phyloP scores from a whole-genome alignment of 73 alveolate species.

The Tetrahymena thermophila region DNA sequence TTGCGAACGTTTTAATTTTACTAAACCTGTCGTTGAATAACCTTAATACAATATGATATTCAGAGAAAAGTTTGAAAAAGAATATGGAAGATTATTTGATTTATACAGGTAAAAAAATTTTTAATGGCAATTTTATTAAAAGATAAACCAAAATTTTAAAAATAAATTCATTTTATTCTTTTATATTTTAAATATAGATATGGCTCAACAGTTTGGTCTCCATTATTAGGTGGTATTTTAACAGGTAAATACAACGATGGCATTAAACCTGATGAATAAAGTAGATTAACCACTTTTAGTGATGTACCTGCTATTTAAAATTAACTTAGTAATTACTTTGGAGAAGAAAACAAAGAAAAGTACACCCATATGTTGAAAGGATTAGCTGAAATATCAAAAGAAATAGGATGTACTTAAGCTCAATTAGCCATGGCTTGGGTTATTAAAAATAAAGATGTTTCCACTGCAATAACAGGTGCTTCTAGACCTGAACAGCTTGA shows the following conservation, averaged over 20 bases:
- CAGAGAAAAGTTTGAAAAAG: conserved; percentile 86
- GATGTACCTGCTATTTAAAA: not conserved
- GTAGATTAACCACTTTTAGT: not conserved
- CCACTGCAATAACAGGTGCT: conserved; percentile 86
- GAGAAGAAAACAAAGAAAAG: not conserved
- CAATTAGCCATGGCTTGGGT: conserved; percentile 92
- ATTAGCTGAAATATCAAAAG: conserved; percentile 55
- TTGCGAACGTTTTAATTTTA: conserved; percentile 62
- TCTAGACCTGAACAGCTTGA: conserved; percentile 65
- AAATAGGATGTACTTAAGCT: conserved; percentile 66
- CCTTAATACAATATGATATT: conserved; percentile 72
- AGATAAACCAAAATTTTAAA: not conserved
- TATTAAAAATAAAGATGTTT: conserved; percentile 66
- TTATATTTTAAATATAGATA: conserved; percentile 25
- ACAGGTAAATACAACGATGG: conserved; percentile 94
- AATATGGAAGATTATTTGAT: conserved; percentile 38
- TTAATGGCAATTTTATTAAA: not conserved
- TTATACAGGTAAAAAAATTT: not conserved
- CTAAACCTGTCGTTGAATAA: conserved; percentile 90
- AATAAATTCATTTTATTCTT: not conserved
- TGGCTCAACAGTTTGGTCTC: conserved; percentile 91
- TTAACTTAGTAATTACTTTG: not conserved
- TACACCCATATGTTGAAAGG: conserved; percentile 11
- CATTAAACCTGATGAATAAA: conserved; percentile 61
- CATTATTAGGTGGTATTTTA: conserved; percentile 83